phyloP scores from a whole-genome alignment of 2,329 filamentous ascomycete genomes.

The Botrytis squamosa region DNA sequence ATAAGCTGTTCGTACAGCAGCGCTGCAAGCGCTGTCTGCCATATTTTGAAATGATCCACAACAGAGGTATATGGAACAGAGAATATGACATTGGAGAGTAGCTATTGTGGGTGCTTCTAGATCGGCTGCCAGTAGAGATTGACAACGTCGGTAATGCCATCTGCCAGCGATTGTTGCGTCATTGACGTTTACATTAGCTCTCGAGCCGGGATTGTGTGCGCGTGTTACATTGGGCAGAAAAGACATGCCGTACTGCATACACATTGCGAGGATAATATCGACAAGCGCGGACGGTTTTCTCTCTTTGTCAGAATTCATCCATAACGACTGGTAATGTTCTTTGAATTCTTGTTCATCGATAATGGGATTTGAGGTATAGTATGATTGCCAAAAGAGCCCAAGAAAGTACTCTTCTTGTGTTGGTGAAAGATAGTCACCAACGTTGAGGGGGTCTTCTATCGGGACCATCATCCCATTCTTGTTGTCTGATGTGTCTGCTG shows the following conservation, averaged over 20 bases:
- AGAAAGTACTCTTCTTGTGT: constrained; percentile 50
- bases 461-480: constrained; percentile 13
- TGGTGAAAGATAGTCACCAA: constrained; percentile 39
- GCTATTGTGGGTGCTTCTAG: constrained; percentile 43
- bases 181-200: constrained; percentile 27
- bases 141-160: constrained; percentile 44
- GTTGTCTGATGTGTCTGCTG: constrained; percentile 25
- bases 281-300: constrained; percentile 50
- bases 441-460: constrained; percentile 10
- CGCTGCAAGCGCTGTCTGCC: constrained; percentile 39
- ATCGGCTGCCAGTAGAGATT: constrained; percentile 41
- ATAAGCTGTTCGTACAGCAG: constrained; percentile 42
- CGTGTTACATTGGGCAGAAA: constrained; percentile 26
- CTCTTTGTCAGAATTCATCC: constrained; percentile 33
- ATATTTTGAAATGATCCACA: constrained; percentile 44
- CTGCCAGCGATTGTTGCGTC: constrained; percentile 42
- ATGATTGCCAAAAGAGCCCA: constrained; percentile 49
- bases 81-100: constrained; percentile 45
- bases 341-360: constrained; percentile 47
- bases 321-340: constrained; percentile 46
- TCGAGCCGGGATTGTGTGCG: constrained; percentile 18
- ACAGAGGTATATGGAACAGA: constrained; percentile 43
- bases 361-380: constrained; percentile 45
- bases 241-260: constrained; percentile 48
- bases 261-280: constrained; percentile 52